These are phyloP conservation scores for Erodium texanum DNA, from an alignment of 441 rosid genomes.

Conservation along the genomic window DNA sequence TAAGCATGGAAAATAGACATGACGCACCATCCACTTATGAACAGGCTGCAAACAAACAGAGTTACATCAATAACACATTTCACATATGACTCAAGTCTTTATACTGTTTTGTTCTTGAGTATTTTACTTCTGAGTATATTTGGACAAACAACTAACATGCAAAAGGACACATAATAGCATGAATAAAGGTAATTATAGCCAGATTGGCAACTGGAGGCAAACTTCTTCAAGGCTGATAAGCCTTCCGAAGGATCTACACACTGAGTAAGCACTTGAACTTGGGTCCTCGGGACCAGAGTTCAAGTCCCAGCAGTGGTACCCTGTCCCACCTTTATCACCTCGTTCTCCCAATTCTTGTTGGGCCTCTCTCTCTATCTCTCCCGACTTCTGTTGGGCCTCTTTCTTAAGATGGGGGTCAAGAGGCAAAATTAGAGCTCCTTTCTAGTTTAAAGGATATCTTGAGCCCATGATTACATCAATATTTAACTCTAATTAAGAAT, in stretches of 20 bases:
- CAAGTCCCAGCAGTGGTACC: no score
- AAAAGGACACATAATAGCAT: not conserved
- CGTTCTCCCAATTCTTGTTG: no score
- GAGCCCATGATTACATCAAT: no score
- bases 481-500: no score
- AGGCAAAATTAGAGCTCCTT: no score
- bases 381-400: no score
- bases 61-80: conserved; percentile 19
- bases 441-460: no score
- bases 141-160: not conserved
- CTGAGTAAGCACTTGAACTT: not conserved
- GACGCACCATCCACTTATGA: conserved; percentile 99
- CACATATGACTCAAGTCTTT: not conserved
- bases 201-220: not conserved
- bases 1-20: conserved; percentile 84
- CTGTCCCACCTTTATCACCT: no score
- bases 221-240: not conserved
- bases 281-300: no score
- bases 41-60: conserved; percentile 59
- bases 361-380: no score
- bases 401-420: no score
- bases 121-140: not conserved
- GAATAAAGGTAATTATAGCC: not conserved
- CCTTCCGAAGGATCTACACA: not conserved
- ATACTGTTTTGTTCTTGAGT: not conserved